Base-by-base conservation (phyloP, 306 rosid genomes). In the Acacia melanoxylon region DNA sequence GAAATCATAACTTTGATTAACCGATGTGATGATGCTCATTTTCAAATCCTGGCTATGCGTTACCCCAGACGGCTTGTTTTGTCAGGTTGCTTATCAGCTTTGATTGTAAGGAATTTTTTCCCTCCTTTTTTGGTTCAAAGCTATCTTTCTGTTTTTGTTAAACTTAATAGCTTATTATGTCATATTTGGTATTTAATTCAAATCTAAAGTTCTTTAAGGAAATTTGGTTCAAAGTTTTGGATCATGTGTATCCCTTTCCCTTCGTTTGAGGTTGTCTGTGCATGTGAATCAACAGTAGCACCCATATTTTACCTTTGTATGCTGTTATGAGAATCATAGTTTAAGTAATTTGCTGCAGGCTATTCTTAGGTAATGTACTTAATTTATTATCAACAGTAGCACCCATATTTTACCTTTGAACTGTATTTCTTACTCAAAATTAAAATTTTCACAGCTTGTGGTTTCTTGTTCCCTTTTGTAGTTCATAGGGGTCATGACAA, bases 41-140 rank as follows among this genome's bases (percentile, higher is more conserved):
- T 85, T 35, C 80, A 92, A 94, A 88, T 90, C 65, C 86, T 92
- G 58, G 97, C 97, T 8, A 92, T 92, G 97, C 91, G 97, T 76
- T 81, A 92, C 76, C 94, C 97, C 4, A 87, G 97, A 83, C 85
- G 91, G 80, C 87, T 92, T 61, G 97, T 92, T 52, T 78, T 92
- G 83, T 70, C 88, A 2, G 97, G 97, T 66, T 92, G 94, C 85
- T 82, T 92, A 35, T 59, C 88, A 40, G 86, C 94, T 86, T 84
- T 92, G 80, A 87, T 90, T 86, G 97, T 92, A 86, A 24, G n/a
- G n/a, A n/a, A n/a, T n/a, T n/a, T n/a, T n/a, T n/a, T n/a, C n/a
- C n/a, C n/a, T n/a, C n/a, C n/a, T n/a, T n/a, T n/a, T n/a, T n/a
- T n/a, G n/a, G n/a, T n/a, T n/a, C n/a, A n/a, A n/a, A n/a, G n/a